Percentiles rank a stretch among this genome's conserved stretches.
Evolutionary conservation across 2,329 filamentous ascomycete species (phyloP).

Genomic region (Chrysoporthe cubensis): DNA sequence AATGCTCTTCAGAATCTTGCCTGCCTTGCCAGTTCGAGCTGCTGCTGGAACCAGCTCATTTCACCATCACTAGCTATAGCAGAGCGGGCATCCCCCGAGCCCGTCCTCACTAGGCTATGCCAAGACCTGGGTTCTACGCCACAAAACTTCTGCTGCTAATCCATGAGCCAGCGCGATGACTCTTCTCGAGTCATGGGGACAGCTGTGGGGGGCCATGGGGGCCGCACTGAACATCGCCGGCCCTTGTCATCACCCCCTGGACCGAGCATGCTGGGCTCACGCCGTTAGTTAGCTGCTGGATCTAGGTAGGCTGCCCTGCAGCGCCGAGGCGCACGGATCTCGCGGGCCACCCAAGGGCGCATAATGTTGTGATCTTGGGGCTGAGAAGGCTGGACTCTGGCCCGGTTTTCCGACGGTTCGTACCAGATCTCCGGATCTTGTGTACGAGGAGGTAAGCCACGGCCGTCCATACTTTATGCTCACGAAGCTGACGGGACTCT

Average conservation of each 20-base stretch:
- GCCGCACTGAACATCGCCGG: neutral
- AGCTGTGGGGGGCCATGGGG: neutral
- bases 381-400: neutral
- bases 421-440: neutral
- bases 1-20: neutral
- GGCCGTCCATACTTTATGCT: neutral
- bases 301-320: conserved; percentile 17
- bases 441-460: neutral
- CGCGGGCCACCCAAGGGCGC: neutral
- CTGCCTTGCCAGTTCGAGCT: neutral
- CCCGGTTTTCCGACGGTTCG: neutral
- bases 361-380: neutral
- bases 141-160: neutral
- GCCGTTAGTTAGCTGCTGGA: conserved; percentile 9
- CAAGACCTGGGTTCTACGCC: neutral
- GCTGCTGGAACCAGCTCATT: neutral
- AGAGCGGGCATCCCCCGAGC: neutral
- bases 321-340: conserved; percentile 12
- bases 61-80: neutral
- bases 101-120: neutral
- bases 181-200: neutral
- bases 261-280: neutral
- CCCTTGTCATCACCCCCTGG: neutral
- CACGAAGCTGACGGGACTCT: neutral
- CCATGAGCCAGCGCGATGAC: neutral